Percentiles rank a stretch among this genome's conserved stretches.
These are phyloP conservation scores for Hydnomerulius pinastri DNA, from an alignment of 768 basidiomycete genomes.

Conservation along the genomic window DNA sequence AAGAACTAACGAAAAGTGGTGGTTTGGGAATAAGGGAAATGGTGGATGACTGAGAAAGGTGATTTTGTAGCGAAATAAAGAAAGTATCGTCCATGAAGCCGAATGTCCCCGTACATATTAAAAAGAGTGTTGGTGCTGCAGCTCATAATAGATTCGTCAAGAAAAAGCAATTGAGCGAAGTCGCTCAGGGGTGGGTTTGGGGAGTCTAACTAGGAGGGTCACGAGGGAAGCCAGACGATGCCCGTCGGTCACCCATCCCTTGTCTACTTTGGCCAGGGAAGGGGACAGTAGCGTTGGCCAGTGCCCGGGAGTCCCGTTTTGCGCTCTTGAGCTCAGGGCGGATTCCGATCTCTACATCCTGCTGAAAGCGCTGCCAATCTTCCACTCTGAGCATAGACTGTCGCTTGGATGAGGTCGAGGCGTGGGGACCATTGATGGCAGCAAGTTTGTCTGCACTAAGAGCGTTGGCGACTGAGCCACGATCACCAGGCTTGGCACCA, in stretches of 20 bases:
- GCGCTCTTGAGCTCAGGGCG: constrained; percentile 23
- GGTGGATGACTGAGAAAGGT: background rate
- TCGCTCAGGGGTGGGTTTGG: no score
- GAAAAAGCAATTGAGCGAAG: constrained; percentile 2
- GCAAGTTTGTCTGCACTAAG: constrained; percentile 66
- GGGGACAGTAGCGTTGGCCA: constrained; percentile 27
- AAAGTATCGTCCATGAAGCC: constrained; percentile 20
- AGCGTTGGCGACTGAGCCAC: constrained; percentile 34
- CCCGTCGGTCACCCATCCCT: constrained; percentile 27
- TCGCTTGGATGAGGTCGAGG: constrained; percentile 53
- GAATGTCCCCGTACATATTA: constrained; percentile 15
- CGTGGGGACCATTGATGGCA: constrained; percentile 29
- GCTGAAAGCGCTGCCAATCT: constrained; percentile 81
- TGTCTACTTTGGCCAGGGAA: constrained; percentile 33
- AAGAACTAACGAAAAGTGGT: background rate
- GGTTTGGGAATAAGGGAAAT: background rate
- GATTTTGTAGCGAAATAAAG: constrained; percentile 7
- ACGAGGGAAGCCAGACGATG: constrained; percentile 35
- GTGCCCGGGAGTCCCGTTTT: constrained; percentile 26
- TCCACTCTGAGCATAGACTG: constrained; percentile 80
- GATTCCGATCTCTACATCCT: constrained; percentile 41
- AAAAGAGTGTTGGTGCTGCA: constrained; percentile 3
- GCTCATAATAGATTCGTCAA: background rate
- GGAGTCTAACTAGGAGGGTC: constrained; percentile 43
- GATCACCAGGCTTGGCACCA: constrained; percentile 33